These are phyloP conservation scores for Roridomyces roridus DNA, from an alignment of 768 basidiomycete species.

Conservation along the genomic window DNA sequence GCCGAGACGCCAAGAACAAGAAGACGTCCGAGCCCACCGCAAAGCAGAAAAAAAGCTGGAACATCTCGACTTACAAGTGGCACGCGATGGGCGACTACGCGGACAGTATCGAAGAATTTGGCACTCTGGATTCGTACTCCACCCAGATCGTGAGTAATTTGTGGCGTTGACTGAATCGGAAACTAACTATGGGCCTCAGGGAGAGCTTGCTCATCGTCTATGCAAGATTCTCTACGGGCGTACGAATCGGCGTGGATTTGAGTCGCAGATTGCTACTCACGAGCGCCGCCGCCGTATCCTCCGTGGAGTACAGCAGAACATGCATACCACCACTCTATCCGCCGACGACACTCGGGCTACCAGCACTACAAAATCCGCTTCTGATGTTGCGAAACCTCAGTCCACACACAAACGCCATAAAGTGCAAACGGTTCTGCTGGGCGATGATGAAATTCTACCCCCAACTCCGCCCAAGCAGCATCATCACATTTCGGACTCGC, in stretches of 20 bases:
- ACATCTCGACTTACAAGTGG: slow-evolving; percentile 27
- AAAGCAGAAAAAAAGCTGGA: slow-evolving; percentile 13
- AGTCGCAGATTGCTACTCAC: slow-evolving; percentile 24
- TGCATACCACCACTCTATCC: neutral
- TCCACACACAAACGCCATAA: no score
- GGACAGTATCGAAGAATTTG: slow-evolving; percentile 2
- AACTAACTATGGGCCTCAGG: slow-evolving; percentile 22
- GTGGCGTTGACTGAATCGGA: neutral
- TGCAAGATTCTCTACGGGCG: slow-evolving; percentile 35
- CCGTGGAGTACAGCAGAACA: neutral
- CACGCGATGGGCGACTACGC: slow-evolving; percentile 30
- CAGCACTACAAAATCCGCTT: no score
- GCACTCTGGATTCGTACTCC: slow-evolving; percentile 33
- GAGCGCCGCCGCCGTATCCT: neutral
- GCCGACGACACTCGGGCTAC: neutral
- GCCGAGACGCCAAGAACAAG: neutral
- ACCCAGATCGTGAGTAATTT: slow-evolving; percentile 29
- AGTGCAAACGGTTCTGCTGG: no score
- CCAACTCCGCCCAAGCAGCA: neutral
- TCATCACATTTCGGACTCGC: slow-evolving; percentile 1
- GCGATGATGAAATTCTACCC: no score
- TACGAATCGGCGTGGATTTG: slow-evolving; percentile 31
- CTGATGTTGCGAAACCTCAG: no score
- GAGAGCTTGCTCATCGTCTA: slow-evolving; percentile 35
- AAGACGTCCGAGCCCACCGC: no score